Evolutionary conservation across 495 filamentous ascomycete species (phyloP).

Genomic region (Aspergillus bertholletiae): DNA sequence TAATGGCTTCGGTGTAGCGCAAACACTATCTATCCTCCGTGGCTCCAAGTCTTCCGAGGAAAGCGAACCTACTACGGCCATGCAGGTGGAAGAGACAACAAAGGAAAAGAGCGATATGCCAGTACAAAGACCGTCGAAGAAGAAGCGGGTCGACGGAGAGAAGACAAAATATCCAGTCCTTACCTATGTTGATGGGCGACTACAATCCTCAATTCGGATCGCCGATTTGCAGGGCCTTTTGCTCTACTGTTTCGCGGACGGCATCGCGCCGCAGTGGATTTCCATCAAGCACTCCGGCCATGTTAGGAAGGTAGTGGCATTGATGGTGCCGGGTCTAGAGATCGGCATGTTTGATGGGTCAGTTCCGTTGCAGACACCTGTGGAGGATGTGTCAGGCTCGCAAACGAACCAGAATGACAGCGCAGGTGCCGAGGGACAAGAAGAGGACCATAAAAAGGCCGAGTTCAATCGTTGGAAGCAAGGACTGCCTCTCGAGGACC

Average conservation of each 20-base stretch:
- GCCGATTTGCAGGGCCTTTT: slow-evolving; percentile 75
- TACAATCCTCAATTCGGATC: slow-evolving; percentile 74
- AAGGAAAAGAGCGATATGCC: slow-evolving; percentile 4
- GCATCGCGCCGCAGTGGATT: slow-evolving; percentile 80
- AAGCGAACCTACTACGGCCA: slow-evolving; percentile 7
- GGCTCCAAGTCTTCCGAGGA: slow-evolving; percentile 12
- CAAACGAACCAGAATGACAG: slow-evolving; percentile 9
- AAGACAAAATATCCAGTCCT: slow-evolving; percentile 75
- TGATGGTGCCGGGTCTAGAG: slow-evolving; percentile 92
- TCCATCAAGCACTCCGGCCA: slow-evolving; percentile 69
- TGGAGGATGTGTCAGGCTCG: slow-evolving; percentile 10
- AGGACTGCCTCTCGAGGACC: slow-evolving; percentile 37
- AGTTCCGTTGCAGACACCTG: slow-evolving; percentile 45
- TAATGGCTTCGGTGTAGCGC: slow-evolving; percentile 27
- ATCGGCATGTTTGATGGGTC: slow-evolving; percentile 80
- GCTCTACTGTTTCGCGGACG: slow-evolving; percentile 89
- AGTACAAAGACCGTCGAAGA: slow-evolving; percentile 23
- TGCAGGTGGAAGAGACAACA: slow-evolving; percentile 10
- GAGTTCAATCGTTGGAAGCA: slow-evolving; percentile 44
- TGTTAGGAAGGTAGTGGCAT: slow-evolving; percentile 79
- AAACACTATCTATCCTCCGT: slow-evolving; percentile 31
- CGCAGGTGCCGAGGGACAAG: slow-evolving; percentile 9
- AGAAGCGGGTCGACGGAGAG: slow-evolving; percentile 46
- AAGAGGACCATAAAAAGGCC: slow-evolving; percentile 19
- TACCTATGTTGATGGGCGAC: slow-evolving; percentile 60